Evolutionary conservation across 768 basidiomycete species (phyloP).

Genomic region (Amanita rubescens): DNA sequence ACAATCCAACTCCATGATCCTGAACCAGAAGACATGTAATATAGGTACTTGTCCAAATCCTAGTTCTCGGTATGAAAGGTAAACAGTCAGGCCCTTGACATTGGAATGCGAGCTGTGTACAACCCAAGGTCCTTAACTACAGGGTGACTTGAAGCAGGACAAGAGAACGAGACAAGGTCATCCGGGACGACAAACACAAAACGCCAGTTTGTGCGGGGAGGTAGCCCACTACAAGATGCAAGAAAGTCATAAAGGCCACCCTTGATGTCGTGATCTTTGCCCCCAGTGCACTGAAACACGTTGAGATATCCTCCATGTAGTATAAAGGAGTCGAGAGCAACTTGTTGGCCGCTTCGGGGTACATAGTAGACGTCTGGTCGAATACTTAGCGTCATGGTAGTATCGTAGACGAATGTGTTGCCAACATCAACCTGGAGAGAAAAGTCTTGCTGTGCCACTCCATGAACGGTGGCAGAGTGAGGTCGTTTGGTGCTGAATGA

Average conservation of each 20-base stretch:
- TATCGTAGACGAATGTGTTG: background rate
- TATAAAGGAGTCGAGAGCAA: background rate
- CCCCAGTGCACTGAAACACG: constrained; percentile 1
- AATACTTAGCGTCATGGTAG: background rate
- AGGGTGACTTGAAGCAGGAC: constrained; percentile 6
- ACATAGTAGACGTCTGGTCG: background rate
- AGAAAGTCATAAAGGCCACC: constrained; percentile 6
- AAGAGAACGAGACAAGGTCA: constrained; percentile 7
- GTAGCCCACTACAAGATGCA: constrained; percentile 6
- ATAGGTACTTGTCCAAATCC: background rate
- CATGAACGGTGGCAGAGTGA: background rate
- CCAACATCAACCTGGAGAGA: constrained; percentile 1
- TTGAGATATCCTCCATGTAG: background rate
- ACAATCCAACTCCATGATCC: background rate
- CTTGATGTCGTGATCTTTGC: constrained; percentile 6
- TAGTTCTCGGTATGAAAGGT: background rate
- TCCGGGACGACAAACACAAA: constrained; percentile 8
- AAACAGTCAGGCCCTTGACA: background rate
- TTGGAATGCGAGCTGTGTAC: background rate
- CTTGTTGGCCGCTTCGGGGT: constrained; percentile 1
- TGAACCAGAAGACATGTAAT: background rate
- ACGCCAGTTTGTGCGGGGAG: constrained; percentile 8
- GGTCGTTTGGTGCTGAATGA: constrained; percentile 1
- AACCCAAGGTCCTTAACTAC: constrained; percentile 6
- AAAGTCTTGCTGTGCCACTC: background rate